Base-by-base conservation (phyloP, 495 filamentous ascomycete genomes). In the Elaphomyces granulatus region DNA sequence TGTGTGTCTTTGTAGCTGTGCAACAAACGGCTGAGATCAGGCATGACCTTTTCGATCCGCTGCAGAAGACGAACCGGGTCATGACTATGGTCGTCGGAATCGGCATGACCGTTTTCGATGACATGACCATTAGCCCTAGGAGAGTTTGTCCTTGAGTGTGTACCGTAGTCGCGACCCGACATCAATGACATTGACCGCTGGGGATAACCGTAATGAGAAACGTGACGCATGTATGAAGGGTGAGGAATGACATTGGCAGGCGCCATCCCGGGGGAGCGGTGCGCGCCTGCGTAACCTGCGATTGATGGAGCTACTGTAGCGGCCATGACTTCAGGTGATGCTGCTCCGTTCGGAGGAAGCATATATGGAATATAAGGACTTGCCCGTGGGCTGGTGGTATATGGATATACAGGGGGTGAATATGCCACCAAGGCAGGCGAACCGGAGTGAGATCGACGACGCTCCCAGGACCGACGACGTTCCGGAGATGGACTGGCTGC, bases 11-110 rank as follows among this genome's bases (percentile, higher is more conserved):
- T 64, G 52, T 64, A 71, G 3, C 60, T 60, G 45, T 60, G 50
- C 12, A 72, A 49, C 20, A 72, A 54, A 15, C 59, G 58, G 36
- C 58, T 61, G 42, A 72, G 58, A 33, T 72, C 69, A 3, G 69
- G 69, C 40, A 72, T 60, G 6, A 61, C 67, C 37, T 60, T 60
- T 38, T 67, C 59, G 36, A 72, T 64, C 9, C 68, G 52, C 23
- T 63, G 47, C 4, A 72, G 57, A 38, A 71, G 59, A 40, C 64
- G 59, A 26, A 62, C 47, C 14, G 64, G 56, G 32, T 68, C 64
- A 12, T 52, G 50, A 20, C 59, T 48, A 9, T 44, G 50, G 2
- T 66, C 61, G 12, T 43, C 4, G 55, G 52, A 8, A 54, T 56
- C 10, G 54, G 55, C 1, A 52, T 55, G 9, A 36, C 64, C 61